Base-by-base conservation (phyloP, 768 basidiomycete genomes). In the Rhodosporidiobolus sp. region DNA sequence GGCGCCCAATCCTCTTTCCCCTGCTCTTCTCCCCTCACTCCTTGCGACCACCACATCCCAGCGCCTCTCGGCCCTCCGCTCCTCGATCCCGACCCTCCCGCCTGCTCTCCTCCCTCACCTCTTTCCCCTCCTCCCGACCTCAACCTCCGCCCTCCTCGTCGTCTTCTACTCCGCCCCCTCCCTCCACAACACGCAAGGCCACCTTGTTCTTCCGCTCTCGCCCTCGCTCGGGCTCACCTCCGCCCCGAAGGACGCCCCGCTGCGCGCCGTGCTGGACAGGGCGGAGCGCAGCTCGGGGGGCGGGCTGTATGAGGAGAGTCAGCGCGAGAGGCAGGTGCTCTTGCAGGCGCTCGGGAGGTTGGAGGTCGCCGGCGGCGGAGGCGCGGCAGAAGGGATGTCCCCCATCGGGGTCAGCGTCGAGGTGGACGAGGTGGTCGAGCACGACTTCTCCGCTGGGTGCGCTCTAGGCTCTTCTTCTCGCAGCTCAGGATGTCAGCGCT, bases 241-340 rank as follows among this genome's bases (percentile, higher is more conserved):
- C 78, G 90, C 87, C 19, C 81, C 86, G 22, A 83, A 95, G 68
- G 83, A 86, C 26, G 90, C 87, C 19, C 81, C 86, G 22, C 83
- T 96, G 67, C 83, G 86, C n/a, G 84, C 85, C 59, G 83, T 88
- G 49, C 84, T 93, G 10, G 84, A 86, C 59, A 84, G 85, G 28
- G 85, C 86, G 17, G 87, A 88, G 77, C 83, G 81, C 2, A 67
- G 54, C 56, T 90, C 88, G 70, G 86, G 92, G 56, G 91, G 87
- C 73, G 65, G 65, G 46, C 92, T 96, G 86, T 97, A 92, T 78
- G 92, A 91, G 30, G 92, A 97, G 83, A 95, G 93, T 9, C 86
- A 86, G 72, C 84, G 89, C 59, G 88, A 93, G 80, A 87, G 87
- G 78, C 80, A 81, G 74, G 87, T 87, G 62, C 82, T 94, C 45